Base-by-base conservation (phyloP, 2,329 filamentous ascomycete species). In the Colletotrichum incanum region DNA sequence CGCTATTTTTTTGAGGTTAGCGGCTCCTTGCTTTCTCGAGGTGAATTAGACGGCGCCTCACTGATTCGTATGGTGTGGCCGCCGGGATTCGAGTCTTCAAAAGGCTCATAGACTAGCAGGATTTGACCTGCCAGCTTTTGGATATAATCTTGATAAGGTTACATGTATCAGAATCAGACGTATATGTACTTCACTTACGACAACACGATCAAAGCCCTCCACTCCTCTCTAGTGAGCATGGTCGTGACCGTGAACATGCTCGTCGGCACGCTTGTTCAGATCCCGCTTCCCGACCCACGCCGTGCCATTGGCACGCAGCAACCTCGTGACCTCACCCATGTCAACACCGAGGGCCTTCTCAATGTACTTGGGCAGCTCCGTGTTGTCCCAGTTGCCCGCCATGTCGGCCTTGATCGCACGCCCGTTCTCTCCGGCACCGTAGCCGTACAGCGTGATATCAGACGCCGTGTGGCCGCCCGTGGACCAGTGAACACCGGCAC, bases 381-480 rank as follows among this genome's bases (percentile, higher is more conserved):
- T 79, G 72, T 79, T 79, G 72, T 79, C 72, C 55, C 74, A 74
- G 74, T 76, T 77, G 31, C 65, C 71, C 18, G 77, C 76, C 39
- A 79, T 72, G n/a, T 70, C 65, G 37, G 67, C 65, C 65, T 72
- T 73, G 52, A 74, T 69, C 5, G 67, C 74, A 6, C 41, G 52
- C n/a, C 63, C 65, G 28, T 72, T 73, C 7, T 70, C 62, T n/a
- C 67, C 72, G 41, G 75, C 74, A 16, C 72, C 75, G 52, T 83
- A 81, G 5, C 81, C 82, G 63, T 80, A 81, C 20, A 84, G 74
- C 0, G 77, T 80, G 28, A 82, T 76, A 69, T 84, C 82, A 52
- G 79, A 77, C 1, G 62, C 72, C n/a, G 73, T 75, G 66, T 75
- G 76, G 41, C 75, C 74, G 20, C 43, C 58, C 2, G 71, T 73